Conservation (phyloP, 768 basidiomycete species). For the Leccinum incarnatum region DNA sequence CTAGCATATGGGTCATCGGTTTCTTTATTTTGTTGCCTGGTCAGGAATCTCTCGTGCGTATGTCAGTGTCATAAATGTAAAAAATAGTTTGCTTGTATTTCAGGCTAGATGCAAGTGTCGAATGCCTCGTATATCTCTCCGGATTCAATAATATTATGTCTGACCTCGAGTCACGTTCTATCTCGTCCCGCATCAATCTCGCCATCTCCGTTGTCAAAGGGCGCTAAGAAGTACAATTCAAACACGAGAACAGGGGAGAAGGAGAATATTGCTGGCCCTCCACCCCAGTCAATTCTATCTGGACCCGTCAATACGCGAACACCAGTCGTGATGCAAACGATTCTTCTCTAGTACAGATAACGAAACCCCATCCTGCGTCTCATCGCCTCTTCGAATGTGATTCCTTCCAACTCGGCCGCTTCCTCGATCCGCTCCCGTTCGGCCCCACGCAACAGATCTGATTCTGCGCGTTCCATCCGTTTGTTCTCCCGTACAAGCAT, state of each 20-base stretch:
- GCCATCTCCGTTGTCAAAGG: too few relatives aligned
- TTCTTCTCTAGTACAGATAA: slow-evolving; percentile 45
- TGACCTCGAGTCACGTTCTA: not conserved
- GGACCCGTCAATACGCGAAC: not conserved
- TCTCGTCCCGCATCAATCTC: not conserved
- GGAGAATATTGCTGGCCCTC: too few relatives aligned
- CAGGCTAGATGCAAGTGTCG: not conserved
- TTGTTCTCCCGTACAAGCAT: slow-evolving; percentile 51
- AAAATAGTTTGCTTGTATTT: not conserved
- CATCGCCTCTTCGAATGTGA: slow-evolving; percentile 58
- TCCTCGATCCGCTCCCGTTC: slow-evolving; percentile 51
- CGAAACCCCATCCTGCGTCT: slow-evolving; percentile 55
- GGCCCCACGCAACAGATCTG: slow-evolving; percentile 40
- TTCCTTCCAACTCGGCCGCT: slow-evolving; percentile 56
- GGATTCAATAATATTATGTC: not conserved
- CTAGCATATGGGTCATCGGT: not conserved
- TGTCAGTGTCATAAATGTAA: not conserved
- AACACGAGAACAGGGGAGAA: too few relatives aligned
- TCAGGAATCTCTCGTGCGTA: not conserved
- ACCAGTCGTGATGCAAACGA: not conserved
- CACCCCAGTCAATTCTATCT: not conserved
- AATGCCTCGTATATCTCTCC: not conserved
- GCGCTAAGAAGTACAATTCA: too few relatives aligned
- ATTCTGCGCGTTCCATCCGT: slow-evolving; percentile 48
- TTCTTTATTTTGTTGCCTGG: not conserved